Base-by-base conservation (phyloP, 305 asterid genomes). In the Rubia peregrina region DNA sequence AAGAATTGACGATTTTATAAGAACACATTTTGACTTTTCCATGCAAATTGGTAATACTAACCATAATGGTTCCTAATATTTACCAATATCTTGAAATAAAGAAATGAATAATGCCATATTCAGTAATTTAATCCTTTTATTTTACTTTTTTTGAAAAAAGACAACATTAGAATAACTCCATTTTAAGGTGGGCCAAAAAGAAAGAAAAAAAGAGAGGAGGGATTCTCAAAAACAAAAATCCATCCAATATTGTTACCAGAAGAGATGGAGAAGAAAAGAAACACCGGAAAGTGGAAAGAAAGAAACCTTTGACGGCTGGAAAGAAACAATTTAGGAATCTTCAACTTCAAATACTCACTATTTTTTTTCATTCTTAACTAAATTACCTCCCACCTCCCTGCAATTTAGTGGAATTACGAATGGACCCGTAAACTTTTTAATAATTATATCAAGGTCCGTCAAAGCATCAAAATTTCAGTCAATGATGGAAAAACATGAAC, bases 251-350 rank as follows among this genome's bases (percentile, higher is more conserved):
- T n/a, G n/a, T n/a, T n/a, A n/a, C n/a, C n/a, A 9, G 69, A 53
- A 19, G 73, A 69, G 65, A 8, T 10, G 65, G 38, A 61, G 65
- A 36, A 69, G 41, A 68, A 6, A 6, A 14, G 8, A 51, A 51
- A 8, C 3, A 43, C 41, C 41, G 12, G 75, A 9, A 72, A 48
- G 36, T 43, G 49, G 13, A 43, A 43, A 43, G 49, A 43, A 2
- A 19, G 12, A 51, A n/a, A 12, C 22, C 22, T 74, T 75, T 69
- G 84, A 79, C 79, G 76, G 81, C 79, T 79, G 80, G 75, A 77
- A 71, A 38, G 70, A 70, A 70, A 66, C 61, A n/a, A 77, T 73
- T 68, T 43, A 73, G 69, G 73, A 73, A 66, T 71, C 77, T 76
- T 62, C 13, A 62, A 33, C 22, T 13, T 76, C 73, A 71, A 77